Base-by-base conservation (phyloP, 768 basidiomycete species). In the Mycena galericulata region DNA sequence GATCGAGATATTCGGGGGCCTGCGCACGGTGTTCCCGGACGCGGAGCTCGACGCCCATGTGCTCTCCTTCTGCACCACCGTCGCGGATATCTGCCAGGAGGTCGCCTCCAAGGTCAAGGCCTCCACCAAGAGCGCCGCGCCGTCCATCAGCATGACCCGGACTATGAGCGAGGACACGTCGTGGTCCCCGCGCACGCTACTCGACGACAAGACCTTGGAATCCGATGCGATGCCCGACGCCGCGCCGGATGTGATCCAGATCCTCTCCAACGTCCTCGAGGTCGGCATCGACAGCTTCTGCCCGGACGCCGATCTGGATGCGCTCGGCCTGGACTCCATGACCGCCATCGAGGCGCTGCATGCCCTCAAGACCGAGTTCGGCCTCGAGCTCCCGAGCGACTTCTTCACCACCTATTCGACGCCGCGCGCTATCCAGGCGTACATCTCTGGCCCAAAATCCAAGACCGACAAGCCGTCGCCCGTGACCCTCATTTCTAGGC, bases 291-390 rank as follows among this genome's bases (percentile, higher is more conserved):
- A 76, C 4, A 79, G 80, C 20, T 79, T 92, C 27, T 63, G 75
- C 1, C 87, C 87, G 30, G 83, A 85, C 18, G 73, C 77, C 0
- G 83, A 87, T 24, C 78, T 92, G 11, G 81, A 80, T 20, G 75
- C 79, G 0, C 79, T 91, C 18, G 90, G 91, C 4, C 76, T 92
- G 24, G 90, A 92, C 71, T 92, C 90, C 1, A 75, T 93, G 58
- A 85, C 86, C 24, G 86, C 88, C 1, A 89, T 92, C 62, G 92
- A 93, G 70, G 84, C 84, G 36, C 80, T 86, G 10, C 84, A 88
- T 43, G 80, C 80, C 1, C 72, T 92, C 43, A 80, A 80, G 65
- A 76, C 77, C 7, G 80, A 82, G 51, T 81, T 84, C 56, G 76
- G 79, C 22, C 65, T 85, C 38, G 75, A 80, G 4, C 72, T 91